Percentiles rank a stretch among this genome's conserved stretches.
These are phyloP conservation scores for Melaleuca alternifolia DNA, from an alignment of 345 rosid species.

Conservation along the genomic window DNA sequence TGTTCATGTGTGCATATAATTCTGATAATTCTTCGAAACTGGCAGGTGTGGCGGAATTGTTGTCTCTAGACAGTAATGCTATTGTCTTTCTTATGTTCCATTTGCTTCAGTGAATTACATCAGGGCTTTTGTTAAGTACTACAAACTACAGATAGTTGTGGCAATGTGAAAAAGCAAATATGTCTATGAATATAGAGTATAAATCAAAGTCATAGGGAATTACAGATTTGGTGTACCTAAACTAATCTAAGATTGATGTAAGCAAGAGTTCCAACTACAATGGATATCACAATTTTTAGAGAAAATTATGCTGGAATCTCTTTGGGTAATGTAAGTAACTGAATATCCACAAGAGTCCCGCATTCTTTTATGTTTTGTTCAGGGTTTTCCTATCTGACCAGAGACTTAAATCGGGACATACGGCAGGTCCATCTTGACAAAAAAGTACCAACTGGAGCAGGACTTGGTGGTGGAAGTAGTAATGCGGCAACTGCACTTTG, in stretches of 20 bases:
- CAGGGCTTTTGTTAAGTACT: not conserved
- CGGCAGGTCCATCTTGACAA: slow-evolving; percentile 84
- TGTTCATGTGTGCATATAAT: not conserved
- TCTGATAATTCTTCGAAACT: not conserved
- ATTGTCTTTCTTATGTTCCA: not conserved
- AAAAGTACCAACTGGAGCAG: slow-evolving; percentile 89
- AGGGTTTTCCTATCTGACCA: not conserved
- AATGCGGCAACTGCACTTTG: slow-evolving; percentile 98
- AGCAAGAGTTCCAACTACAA: not conserved
- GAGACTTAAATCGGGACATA: not conserved
- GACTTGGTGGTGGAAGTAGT: slow-evolving; percentile 97
- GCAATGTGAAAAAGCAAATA: not conserved
- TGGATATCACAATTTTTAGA: not conserved
- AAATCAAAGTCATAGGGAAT: not conserved
- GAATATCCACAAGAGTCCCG: not conserved
- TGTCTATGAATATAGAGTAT: not conserved
- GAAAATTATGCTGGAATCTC: not conserved
- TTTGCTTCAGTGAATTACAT: not conserved
- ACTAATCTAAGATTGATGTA: not conserved
- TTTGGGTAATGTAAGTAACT: not conserved
- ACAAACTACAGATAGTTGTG: not conserved
- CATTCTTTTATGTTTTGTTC: not conserved
- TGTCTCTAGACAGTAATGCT: not conserved
- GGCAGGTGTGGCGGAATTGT: not conserved
- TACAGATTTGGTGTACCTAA: not conserved